Evolutionary conservation across 768 basidiomycete genomes (phyloP).

Genomic region (Boletus sp.): DNA sequence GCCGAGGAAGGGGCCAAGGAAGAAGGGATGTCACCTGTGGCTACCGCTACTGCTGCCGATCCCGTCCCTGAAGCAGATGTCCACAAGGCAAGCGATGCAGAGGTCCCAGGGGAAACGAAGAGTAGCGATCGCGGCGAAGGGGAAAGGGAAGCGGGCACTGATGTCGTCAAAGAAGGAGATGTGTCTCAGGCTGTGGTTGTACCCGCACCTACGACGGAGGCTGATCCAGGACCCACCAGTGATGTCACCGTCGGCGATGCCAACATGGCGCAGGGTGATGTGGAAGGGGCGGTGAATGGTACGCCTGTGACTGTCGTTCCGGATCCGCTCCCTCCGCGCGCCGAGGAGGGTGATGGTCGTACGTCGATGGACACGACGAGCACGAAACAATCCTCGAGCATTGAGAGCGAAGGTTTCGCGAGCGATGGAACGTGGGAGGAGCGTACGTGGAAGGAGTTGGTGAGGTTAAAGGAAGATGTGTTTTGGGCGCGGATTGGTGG

Average conservation of each 20-base stretch:
- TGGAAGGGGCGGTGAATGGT: background rate
- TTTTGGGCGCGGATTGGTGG: conserved; percentile 81
- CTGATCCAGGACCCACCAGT: background rate
- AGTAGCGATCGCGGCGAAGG: background rate
- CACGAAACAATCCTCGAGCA: conserved; percentile 24
- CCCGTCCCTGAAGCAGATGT: background rate
- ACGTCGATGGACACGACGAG: conserved; percentile 21
- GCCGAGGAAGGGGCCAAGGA: conserved; percentile 2
- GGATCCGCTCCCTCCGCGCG: background rate
- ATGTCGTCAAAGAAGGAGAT: background rate
- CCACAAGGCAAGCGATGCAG: background rate
- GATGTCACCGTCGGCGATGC: background rate
- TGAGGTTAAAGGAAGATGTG: conserved; percentile 74
- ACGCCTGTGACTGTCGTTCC: background rate
- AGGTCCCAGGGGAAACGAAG: conserved; percentile 2
- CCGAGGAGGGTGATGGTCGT: conserved; percentile 2
- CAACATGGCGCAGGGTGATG: background rate
- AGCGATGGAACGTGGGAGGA: conserved; percentile 82
- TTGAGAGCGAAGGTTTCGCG: conserved; percentile 45
- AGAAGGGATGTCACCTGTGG: background rate
- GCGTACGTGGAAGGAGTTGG: conserved; percentile 76
- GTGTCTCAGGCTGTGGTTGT: background rate
- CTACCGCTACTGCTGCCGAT: background rate
- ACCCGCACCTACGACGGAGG: background rate
- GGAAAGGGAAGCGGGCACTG: background rate